Evolutionary conservation across 177 flowering plant genomes (phyloP), one percentile per base, ranked within the genome.

Genomic region (Vitis hybrid): DNA sequence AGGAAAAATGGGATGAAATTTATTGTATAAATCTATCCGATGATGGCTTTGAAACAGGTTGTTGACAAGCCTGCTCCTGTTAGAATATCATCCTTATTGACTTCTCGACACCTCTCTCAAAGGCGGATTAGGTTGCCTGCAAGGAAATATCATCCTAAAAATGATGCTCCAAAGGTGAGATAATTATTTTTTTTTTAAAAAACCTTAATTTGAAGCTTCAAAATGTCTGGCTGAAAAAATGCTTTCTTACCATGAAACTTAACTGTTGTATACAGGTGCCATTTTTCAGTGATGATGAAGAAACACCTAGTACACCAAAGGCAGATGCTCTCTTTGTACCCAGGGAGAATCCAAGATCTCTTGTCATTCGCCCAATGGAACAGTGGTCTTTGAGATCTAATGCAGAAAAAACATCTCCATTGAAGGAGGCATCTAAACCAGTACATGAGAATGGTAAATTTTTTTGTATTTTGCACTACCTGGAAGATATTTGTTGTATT

Each of bases 241-340:
- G 16, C 11, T 55, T 56, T 16, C 57, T 5, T 56, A 2, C 10
- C 9, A 51, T 2, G 8, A 59, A 56, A 29, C 61, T 69, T 29
- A 45, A 51, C 69, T 68, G 49, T 57, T 72, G 26, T 61, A 61
- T 78, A 65, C 86, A 95, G 99, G 89, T 93, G 53, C 89, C 99
- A 11, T 95, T 91, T 79, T 95, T 90, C 66, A 79, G 78, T 81
- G 96, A 90, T 76, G 97, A 90, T 68, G 98, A 91, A 58, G 93
- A 91, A 77, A 78, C 89, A 66, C 85, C 87, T 1, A 85, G 89
- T 80, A 91, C 94, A 22, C 99, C 99, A 7, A 93, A 90, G 82
- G 99, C 99, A 16, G 98, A 93, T 85, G 98, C 98, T 64, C 85
- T 91, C 74, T 89, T 95, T 70, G 79, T 95, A 77, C 98, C 99